phyloP scores from a whole-genome alignment of 805 yeast species.

The Suhomyces xylopsoci region DNA sequence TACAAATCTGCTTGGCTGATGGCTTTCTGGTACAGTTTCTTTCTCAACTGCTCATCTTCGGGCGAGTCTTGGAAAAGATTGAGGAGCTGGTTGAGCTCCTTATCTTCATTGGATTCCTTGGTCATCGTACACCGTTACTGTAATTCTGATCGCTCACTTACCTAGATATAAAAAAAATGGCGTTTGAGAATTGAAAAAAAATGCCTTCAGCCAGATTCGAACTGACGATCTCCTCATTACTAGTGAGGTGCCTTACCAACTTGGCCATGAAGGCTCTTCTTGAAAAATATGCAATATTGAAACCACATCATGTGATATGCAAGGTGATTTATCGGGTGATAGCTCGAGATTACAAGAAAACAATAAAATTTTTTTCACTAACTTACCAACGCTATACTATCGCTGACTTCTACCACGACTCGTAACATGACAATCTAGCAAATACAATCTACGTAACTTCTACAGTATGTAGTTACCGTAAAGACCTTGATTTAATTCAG shows the following conservation, averaged over 20 bases:
- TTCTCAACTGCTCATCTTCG: constrained; percentile 22
- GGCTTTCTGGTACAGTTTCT: constrained; percentile 20
- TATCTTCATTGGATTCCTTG: constrained; percentile 14
- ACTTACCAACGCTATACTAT: too few relatives aligned
- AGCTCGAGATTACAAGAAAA: too few relatives aligned
- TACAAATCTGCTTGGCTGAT: constrained; percentile 14
- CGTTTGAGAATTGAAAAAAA: constrained; percentile 7
- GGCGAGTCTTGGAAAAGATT: constrained; percentile 28
- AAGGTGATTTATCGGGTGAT: too few relatives aligned
- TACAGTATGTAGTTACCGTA: too few relatives aligned
- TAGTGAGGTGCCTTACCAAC: constrained; percentile 43
- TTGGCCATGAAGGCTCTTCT: constrained; percentile 32
- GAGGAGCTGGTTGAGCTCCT: constrained; percentile 31
- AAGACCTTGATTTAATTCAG: too few relatives aligned
- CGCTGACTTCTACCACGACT: too few relatives aligned
- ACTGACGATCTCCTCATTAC: constrained; percentile 43
- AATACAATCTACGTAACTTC: too few relatives aligned
- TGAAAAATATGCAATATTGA: too few relatives aligned
- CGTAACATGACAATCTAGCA: too few relatives aligned
- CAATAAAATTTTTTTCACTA: too few relatives aligned
- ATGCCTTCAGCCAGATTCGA: constrained; percentile 35
- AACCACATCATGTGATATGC: too few relatives aligned
- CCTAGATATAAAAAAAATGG: background rate
- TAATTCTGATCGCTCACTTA: background rate
- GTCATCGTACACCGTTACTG: background rate